A percentile compares a stretch with the other conserved stretches of the same genome.
Conservation (phyloP, 1,284 basidiomycete genomes). For the Sphagnurus paluster region DNA sequence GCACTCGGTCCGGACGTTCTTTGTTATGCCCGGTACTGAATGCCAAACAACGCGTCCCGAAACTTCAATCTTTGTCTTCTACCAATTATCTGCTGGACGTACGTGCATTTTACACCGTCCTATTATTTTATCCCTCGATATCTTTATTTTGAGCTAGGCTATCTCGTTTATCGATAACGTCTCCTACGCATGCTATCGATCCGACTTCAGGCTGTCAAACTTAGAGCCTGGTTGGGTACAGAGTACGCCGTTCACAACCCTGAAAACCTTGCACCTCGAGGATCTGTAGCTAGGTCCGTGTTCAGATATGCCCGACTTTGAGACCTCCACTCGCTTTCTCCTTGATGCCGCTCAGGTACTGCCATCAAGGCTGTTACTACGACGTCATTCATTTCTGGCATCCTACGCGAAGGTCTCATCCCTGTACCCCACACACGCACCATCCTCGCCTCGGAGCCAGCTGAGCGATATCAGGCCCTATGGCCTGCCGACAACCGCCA, state of each 20-base stretch:
- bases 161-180: constrained; percentile 1
- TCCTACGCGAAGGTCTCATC: not conserved
- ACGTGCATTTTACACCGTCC: too few species aligned
- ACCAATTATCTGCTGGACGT: too few species aligned
- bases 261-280: too few species aligned
- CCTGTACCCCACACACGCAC: not conserved
- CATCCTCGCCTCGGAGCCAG: too few species aligned
- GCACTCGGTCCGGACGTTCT: not conserved
- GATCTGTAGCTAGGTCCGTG: not conserved
- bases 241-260: too few species aligned
- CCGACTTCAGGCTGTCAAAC: not conserved
- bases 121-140: not conserved
- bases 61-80: not conserved
- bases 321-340: not conserved
- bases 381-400: not conserved
- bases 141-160: not conserved
- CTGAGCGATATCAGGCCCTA: too few species aligned
- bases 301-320: too few species aligned
- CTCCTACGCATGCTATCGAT: not conserved
- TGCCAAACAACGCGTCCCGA: constrained; percentile 8
- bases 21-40: not conserved
- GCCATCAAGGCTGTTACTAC: not conserved
- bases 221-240: too few species aligned
- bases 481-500: too few species aligned
- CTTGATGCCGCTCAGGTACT: not conserved